Conservation (phyloP, 1,139 yeast species). For the Wickerhamomyces sp. region DNA sequence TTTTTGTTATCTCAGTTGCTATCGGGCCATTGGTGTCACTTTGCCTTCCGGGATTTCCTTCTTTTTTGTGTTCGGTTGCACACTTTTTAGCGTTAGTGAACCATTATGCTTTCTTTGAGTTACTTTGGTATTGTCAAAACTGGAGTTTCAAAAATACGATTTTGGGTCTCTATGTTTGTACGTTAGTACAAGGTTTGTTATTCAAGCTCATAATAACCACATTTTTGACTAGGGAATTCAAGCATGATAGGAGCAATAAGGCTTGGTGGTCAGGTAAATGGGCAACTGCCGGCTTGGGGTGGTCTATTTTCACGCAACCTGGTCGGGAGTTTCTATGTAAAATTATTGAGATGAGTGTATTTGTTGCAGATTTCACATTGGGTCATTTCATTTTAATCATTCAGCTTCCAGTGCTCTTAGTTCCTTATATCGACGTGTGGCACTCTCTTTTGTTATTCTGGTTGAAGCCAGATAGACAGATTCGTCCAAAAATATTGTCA, state of each 20-base stretch:
- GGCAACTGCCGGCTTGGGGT: conserved; percentile 50
- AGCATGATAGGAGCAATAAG: conserved; percentile 44
- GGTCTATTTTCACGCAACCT: conserved; percentile 47
- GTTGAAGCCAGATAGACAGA: conserved; percentile 50
- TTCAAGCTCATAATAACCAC: conserved; percentile 37
- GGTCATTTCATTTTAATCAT: conserved; percentile 48
- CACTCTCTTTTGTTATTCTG: conserved; percentile 58
- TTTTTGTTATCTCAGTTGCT: conserved; percentile 38
- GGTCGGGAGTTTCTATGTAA: conserved; percentile 52
- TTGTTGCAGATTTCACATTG: conserved; percentile 47
- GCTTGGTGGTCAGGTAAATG: conserved; percentile 75
- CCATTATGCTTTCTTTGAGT: conserved; percentile 43
- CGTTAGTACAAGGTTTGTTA: conserved; percentile 40
- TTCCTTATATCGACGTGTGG: conserved; percentile 54
- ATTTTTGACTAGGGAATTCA: conserved; percentile 46
- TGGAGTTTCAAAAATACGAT: conserved; percentile 48
- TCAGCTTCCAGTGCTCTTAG: conserved; percentile 48
- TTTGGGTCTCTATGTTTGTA: conserved; percentile 41
- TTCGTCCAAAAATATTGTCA: conserved; percentile 51
- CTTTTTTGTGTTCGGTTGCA: conserved; percentile 39
- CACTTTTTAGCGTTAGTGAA: conserved; percentile 40
- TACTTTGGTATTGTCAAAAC: conserved; percentile 48
- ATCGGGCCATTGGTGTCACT: conserved; percentile 44
- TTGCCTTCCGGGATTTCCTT: conserved; percentile 37
- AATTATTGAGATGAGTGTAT: conserved; percentile 48